These are phyloP conservation scores for Penicillium sp. DNA, from an alignment of 2,329 filamentous ascomycete species.

Conservation along the genomic window DNA sequence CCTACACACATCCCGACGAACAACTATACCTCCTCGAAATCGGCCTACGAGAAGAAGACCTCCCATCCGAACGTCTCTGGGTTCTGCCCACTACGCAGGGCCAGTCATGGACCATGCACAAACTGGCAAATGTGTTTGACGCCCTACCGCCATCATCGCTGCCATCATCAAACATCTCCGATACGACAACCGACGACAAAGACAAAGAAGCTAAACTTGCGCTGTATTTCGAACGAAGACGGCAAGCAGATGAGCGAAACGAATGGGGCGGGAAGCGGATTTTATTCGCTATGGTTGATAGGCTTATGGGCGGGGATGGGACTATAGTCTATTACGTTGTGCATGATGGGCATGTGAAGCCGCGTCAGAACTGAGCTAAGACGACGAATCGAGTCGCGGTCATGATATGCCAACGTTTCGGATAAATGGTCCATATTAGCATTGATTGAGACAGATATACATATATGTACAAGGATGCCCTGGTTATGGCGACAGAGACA, in stretches of 20 bases:
- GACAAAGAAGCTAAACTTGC: conserved; percentile 26
- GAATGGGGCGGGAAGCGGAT: conserved; percentile 52
- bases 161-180: conserved; percentile 18
- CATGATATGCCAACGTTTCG: background rate
- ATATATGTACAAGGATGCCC: conserved; percentile 6
- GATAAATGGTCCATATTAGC: background rate
- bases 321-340: conserved; percentile 64
- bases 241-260: conserved; percentile 23
- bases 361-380: conserved; percentile 54
- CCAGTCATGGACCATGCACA: conserved; percentile 57
- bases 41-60: conserved; percentile 44
- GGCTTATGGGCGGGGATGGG: conserved; percentile 50
- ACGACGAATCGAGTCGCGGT: background rate
- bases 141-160: conserved; percentile 34
- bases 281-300: conserved; percentile 55
- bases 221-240: conserved; percentile 29
- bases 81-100: conserved; percentile 56
- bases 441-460: conserved; percentile 1
- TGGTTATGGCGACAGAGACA: background rate
- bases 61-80: conserved; percentile 53
- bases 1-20: conserved; percentile 63
- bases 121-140: conserved; percentile 56
- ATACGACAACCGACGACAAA: conserved; percentile 14
- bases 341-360: conserved; percentile 62
- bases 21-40: conserved; percentile 57